Evolutionary conservation across 495 filamentous ascomycete species (phyloP).

Genomic region (Glarea lozoyensis): DNA sequence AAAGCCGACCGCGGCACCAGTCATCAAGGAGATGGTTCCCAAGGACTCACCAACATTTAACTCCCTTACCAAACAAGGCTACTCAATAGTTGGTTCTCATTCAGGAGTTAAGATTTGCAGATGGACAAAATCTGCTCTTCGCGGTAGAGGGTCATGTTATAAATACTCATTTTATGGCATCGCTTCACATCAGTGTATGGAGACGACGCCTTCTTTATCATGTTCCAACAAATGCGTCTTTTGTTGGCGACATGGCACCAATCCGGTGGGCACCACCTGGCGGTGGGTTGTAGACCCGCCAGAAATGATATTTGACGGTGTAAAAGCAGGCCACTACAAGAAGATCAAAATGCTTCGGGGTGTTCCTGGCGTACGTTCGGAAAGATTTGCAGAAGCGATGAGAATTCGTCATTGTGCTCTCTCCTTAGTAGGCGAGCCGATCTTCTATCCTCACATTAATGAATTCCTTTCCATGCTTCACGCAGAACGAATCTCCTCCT

Average conservation of each 20-base stretch:
- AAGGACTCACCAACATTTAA: slow-evolving; percentile 78
- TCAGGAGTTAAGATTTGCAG: slow-evolving; percentile 96
- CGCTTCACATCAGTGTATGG: slow-evolving; percentile 92
- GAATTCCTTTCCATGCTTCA: slow-evolving; percentile 77
- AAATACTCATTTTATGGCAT: slow-evolving; percentile 97
- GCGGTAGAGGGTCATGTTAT: slow-evolving; percentile 91
- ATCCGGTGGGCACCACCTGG: slow-evolving; percentile 94
- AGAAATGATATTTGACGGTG: slow-evolving; percentile 77
- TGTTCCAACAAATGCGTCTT: slow-evolving; percentile 99
- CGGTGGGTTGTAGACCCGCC: slow-evolving; percentile 91
- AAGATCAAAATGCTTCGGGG: slow-evolving; percentile 97
- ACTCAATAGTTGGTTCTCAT: slow-evolving; percentile 89
- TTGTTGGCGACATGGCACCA: slow-evolving; percentile 97
- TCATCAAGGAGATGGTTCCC: slow-evolving; percentile 86
- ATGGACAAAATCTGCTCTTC: slow-evolving; percentile 97
- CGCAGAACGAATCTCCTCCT: slow-evolving; percentile 77
- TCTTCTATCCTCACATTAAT: slow-evolving; percentile 98
- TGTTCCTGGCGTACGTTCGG: slow-evolving; percentile 83
- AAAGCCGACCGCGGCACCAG: slow-evolving; percentile 28
- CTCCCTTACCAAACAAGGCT: slow-evolving; percentile 90
- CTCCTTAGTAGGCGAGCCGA: slow-evolving; percentile 86
- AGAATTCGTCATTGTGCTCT: slow-evolving; percentile 86
- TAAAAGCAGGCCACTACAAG: slow-evolving; percentile 85
- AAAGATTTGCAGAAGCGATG: slow-evolving; percentile 89
- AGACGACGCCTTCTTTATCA: slow-evolving; percentile 87